Base-by-base conservation (phyloP, 495 filamentous ascomycete genomes). In the Aspergillus nanangensis region DNA sequence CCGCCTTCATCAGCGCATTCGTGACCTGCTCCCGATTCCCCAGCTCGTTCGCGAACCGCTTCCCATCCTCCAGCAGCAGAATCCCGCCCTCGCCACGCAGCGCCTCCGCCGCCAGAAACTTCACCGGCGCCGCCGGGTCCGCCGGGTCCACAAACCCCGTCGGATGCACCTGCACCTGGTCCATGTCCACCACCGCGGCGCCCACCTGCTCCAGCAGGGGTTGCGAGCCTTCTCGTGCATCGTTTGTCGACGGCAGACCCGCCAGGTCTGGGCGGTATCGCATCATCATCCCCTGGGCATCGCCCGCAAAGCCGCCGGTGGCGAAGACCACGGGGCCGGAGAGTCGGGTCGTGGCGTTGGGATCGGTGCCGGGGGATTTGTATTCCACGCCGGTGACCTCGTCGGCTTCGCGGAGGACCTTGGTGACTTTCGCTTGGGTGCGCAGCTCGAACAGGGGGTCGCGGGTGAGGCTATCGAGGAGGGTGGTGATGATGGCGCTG, bases 51-150 rank as follows among this genome's bases (percentile, higher is more conserved):
- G 79, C 56, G 32, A 83, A 79, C 19, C 80, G 44, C 35, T 61
- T 58, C 7, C 76, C 77, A 1, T 59, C 44, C 5, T 55, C 38
- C 0, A 79, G 53, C 13, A 58, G 17, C 41, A 83, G 38, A 11
- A 82, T 68, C 0, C 78, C 80, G 4, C 79, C 80, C 52, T 82
- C 78, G 0, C 78, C 79, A 1, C 79, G 57, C 22, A 83, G 55
- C 37, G 79, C 64, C 57, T 83, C 80, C 0, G 80, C 79, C 0
- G 80, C 78, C n/a, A 82, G 67, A 51, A 83, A 77, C 57, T 82
- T 81, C 24, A 78, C 61, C 25, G 55, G 47, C 56, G 52, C 56
- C 11, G 14, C 17, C 4, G 20, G n/a, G 11, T 53, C 50, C 23
- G 45, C 68, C 0, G 71, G 71, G 50, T 84, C 81, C 4, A 84